Percentiles rank a stretch among this genome's conserved stretches.
These are phyloP conservation scores for Ceratocystis cacaofunesta DNA, from an alignment of 2,329 filamentous ascomycete species.

Conservation along the genomic window DNA sequence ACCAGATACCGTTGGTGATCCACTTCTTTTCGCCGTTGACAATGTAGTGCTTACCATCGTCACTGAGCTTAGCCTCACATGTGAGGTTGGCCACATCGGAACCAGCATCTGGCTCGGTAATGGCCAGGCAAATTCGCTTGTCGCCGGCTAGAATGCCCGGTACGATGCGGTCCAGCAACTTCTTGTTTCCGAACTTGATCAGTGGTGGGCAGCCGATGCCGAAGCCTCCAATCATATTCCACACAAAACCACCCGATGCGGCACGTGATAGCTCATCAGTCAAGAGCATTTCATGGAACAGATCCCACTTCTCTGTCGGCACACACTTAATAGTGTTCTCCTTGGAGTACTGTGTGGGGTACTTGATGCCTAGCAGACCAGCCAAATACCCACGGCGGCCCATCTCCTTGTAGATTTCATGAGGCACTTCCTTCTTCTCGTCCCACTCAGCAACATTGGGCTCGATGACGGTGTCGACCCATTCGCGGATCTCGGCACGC, in stretches of 20 bases:
- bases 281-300: conserved; percentile 93
- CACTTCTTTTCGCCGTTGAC: conserved; percentile 99
- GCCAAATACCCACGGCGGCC: conserved; percentile 83
- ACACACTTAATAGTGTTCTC: conserved; percentile 61
- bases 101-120: conserved; percentile 91
- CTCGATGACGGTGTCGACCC: conserved; percentile 80
- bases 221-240: conserved; percentile 94
- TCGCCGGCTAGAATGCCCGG: conserved; percentile 80
- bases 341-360: conserved; percentile 59
- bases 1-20: conserved; percentile 97
- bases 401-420: conserved; percentile 88
- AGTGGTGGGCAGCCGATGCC: conserved; percentile 87
- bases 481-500: conserved; percentile 78
- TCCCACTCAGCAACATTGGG: conserved; percentile 94
- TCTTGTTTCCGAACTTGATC: conserved; percentile 79
- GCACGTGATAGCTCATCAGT: conserved; percentile 86
- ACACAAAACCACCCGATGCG: conserved; percentile 84
- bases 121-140: conserved; percentile 94
- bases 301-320: conserved; percentile 79
- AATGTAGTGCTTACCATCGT: conserved; percentile 97
- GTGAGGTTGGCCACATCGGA: conserved; percentile 90
- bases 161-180: conserved; percentile 71
- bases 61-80: conserved; percentile 85
- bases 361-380: conserved; percentile 75
- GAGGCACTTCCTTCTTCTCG: conserved; percentile 79